These are phyloP conservation scores for Tillandsia leiboldiana DNA, from an alignment of 176 grass and related monocot species.

Conservation along the genomic window DNA sequence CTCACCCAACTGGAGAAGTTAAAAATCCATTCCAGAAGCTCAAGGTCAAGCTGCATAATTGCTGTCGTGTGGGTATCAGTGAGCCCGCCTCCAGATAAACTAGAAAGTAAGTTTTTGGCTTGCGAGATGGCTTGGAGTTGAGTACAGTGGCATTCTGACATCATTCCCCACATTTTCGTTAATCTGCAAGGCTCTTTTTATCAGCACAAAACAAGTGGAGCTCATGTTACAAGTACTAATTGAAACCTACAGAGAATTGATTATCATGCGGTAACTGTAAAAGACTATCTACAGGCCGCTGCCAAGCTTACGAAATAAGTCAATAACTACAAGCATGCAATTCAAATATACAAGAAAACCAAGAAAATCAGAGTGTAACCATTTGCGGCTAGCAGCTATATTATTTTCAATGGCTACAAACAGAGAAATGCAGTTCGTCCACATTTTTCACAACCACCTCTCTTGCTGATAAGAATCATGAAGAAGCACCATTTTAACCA, in stretches of 20 bases:
- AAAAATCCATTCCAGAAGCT: slow-evolving; percentile 58
- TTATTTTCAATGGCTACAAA: too few relatives aligned
- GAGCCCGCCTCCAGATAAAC: slow-evolving; percentile 43
- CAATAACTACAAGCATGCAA: too few relatives aligned
- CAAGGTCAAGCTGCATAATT: slow-evolving; percentile 54
- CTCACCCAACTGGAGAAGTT: slow-evolving; percentile 66
- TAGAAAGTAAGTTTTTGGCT: slow-evolving; percentile 74
- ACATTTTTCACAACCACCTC: too few relatives aligned
- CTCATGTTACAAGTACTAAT: too few relatives aligned
- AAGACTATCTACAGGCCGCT: too few relatives aligned
- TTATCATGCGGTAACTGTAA: too few relatives aligned
- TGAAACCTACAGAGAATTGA: too few relatives aligned
- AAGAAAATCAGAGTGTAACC: neutral
- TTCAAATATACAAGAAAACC: neutral
- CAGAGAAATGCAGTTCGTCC: too few relatives aligned
- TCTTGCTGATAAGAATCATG: too few relatives aligned
- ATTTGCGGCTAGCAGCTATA: too few relatives aligned
- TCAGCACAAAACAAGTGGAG: neutral
- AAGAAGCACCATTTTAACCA: too few relatives aligned
- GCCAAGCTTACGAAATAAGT: too few relatives aligned
- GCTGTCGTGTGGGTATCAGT: slow-evolving; percentile 52
- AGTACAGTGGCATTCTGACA: slow-evolving; percentile 88
- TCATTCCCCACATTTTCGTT: slow-evolving; percentile 62
- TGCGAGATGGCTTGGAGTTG: slow-evolving; percentile 77
- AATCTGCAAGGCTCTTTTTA: slow-evolving; percentile 45